phyloP scores from a whole-genome alignment of 2,329 filamentous ascomycete genomes.

The Dactylellina haptotyla region DNA sequence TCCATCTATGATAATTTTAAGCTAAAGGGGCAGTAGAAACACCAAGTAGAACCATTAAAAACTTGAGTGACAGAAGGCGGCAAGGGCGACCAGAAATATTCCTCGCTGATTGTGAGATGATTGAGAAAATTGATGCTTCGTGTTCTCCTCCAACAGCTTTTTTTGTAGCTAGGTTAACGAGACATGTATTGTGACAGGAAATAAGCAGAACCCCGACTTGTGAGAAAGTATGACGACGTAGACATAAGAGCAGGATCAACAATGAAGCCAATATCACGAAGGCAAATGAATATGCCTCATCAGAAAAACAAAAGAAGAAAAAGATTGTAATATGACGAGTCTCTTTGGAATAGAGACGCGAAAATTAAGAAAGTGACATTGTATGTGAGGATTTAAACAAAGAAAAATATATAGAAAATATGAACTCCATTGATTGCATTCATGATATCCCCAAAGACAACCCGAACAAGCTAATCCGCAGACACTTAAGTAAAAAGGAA shows the following conservation, averaged over 20 bases:
- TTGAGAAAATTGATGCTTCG: neutral
- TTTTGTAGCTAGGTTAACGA: neutral
- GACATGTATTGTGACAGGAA: neutral
- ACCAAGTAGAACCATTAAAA: neutral
- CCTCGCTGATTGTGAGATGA: neutral
- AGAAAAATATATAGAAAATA: slow-evolving; percentile 6
- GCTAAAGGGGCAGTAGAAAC: neutral
- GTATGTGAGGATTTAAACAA: neutral
- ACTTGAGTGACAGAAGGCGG: neutral
- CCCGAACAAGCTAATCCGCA: slow-evolving; percentile 51
- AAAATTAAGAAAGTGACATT: neutral
- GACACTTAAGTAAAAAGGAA: slow-evolving; percentile 31
- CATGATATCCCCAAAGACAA: slow-evolving; percentile 53
- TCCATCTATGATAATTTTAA: slow-evolving; percentile 23
- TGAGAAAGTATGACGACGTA: neutral
- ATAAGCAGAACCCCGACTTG: slow-evolving; percentile 10
- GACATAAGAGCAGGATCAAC: neutral
- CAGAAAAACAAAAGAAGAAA: neutral
- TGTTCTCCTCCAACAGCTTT: too few relatives aligned
- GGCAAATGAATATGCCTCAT: neutral
- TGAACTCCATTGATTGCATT: slow-evolving; percentile 53
- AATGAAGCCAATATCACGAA: neutral
- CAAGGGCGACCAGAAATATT: neutral
- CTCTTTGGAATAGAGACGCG: neutral
- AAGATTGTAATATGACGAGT: neutral